Base-by-base conservation (phyloP, 23 red algal genomes). In the Gracilaria gracilis region DNA sequence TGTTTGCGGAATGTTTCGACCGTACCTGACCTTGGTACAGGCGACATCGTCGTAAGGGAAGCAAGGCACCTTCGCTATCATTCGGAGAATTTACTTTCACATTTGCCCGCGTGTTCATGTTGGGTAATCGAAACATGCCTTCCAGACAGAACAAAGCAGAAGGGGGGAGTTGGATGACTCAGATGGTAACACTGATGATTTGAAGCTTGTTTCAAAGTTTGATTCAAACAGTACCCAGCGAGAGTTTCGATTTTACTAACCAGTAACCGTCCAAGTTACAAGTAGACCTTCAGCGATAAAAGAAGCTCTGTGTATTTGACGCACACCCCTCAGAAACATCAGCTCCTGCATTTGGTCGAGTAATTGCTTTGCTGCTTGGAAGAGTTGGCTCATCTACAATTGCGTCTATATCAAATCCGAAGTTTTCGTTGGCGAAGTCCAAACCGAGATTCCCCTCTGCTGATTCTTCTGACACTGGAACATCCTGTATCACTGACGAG, bases 341-440 rank as follows among this genome's bases (percentile, higher is more conserved):
- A 46, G 69, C 36, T 7, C 5, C n/a, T 7, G 40, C 29, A 46
- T 27, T 19, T 5, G 36, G 7, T 21, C 40, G 36, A 21, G 69
- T 46, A 12, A 1, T 29, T 24, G 69, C 21, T 38, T 81, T 62
- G 57, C 78, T 40, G 19, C 39, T 42, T 20, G 82, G 83, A 38
- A 61, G 86, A n/a, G 67, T 51, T 16, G 47, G 54, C 37, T 98
- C 95, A 75, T 98, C 85, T 35, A 98, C 84, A 50, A 98, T 98
- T 9, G 87, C 76, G 79, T 95, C 96, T 51, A 98, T 98, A 61
- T 98, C 89, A 82, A 98, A 98, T 1, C 96, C 96, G 83, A 98
- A 98, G 88, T 98, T 95, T 50, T 98, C 91, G 23, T 95, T 95
- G 11, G 91, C 96, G 59, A 98, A 98, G 46, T 98, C 96, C 19